phyloP scores from a whole-genome alignment of 2,329 filamentous ascomycete species.

The Trichoderma sp. region DNA sequence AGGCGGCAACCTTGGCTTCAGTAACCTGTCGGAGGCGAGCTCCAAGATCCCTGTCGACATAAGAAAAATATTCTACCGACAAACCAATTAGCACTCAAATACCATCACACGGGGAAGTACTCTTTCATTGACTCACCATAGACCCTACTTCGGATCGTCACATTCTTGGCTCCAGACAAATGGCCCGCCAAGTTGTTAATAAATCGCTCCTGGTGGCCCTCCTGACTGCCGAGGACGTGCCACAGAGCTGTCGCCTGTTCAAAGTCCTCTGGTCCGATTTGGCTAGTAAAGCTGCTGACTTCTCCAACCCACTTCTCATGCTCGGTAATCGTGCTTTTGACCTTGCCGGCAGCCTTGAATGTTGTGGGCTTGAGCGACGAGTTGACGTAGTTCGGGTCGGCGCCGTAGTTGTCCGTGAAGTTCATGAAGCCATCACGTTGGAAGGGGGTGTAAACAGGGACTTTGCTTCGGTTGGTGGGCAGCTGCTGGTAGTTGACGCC shows the following conservation, averaged over 20 bases:
- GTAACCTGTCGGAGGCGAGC: neutral
- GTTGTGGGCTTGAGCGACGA: constrained; percentile 27
- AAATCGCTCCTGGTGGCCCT: constrained; percentile 3
- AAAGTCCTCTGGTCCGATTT: constrained; percentile 4
- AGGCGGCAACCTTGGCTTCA: constrained; percentile 6
- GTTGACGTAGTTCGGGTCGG: constrained; percentile 28
- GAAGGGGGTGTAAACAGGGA: constrained; percentile 23
- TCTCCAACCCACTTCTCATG: constrained; percentile 52
- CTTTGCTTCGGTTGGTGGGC: constrained; percentile 31
- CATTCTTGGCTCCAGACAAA: neutral
- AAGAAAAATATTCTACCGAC: constrained; percentile 1
- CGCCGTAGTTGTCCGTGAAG: constrained; percentile 27
- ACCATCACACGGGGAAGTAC: neutral
- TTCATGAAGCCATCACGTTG: constrained; percentile 27
- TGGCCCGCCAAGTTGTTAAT: neutral
- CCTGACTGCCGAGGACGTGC: neutral
- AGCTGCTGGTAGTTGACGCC: constrained; percentile 51
- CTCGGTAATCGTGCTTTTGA: constrained; percentile 23
- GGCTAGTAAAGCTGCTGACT: constrained; percentile 48
- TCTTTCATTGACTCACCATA: neutral
- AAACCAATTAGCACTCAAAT: neutral
- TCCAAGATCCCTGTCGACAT: constrained; percentile 6
- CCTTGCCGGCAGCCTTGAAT: neutral
- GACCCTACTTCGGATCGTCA: neutral
- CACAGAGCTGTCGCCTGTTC: constrained; percentile 15